Base-by-base conservation (phyloP, 768 basidiomycete species). In the Leucosporidium scottii region DNA sequence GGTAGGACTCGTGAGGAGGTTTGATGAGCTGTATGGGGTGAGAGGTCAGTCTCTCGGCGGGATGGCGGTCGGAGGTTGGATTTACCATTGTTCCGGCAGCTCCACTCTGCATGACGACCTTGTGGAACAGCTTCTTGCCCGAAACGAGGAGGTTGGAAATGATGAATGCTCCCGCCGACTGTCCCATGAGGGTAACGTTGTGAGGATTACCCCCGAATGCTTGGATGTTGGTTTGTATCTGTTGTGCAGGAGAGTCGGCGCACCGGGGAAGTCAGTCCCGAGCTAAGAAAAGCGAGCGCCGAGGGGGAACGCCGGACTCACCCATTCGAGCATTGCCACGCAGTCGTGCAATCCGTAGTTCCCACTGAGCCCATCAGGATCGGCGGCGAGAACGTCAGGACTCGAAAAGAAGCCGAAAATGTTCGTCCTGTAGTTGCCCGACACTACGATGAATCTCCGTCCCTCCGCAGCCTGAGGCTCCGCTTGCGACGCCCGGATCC, bases 111-210 rank as follows among this genome's bases (percentile, higher is more conserved):
- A 69, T 53, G 34, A 72, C 69, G 0, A 68, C 71, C 6, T 58
- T 39, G 15, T 51, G 28, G 53, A 72, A 72, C 6, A 72, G 60
- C 36, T 20, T n/a, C 34, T 62, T 66, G 21, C 71, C 68, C n/a
- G 39, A 36, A 13, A 67, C 65, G 59, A 72, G 65, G 17, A 80
- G 71, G 28, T 69, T 74, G 3, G 77, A 78, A 68, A 79, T 78
- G 53, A 81, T 31, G 81, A 78, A 61, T 25, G 84, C 82, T 9
- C 85, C 84, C 0, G 84, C 85, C 51, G 81, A 82, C 68, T 85
- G 80, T n/a, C 85, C 85, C 61, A 82, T 82, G 31, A 82, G 75
- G 3, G 83, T 84, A 3, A 85, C 83, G 79, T 82, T 68, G 13
- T 27, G 34, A 1, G 64, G 53, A 56, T 78, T 74, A 18, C 79